Base-by-base conservation (phyloP, 108 stramenopile species). In the Nannochloropsis salina region DNA sequence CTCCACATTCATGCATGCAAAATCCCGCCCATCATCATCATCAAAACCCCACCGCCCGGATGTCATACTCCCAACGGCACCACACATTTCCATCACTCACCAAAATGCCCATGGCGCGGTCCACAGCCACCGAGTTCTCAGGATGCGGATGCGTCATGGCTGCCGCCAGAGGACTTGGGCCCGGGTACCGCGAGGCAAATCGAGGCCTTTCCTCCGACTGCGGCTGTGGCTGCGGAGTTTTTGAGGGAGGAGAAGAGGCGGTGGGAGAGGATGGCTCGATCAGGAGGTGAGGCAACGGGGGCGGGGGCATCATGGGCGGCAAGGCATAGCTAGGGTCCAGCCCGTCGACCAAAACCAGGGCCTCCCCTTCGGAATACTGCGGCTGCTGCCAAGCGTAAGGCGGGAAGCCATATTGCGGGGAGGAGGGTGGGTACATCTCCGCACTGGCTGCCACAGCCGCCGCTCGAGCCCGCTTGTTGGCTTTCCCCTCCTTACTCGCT, bases 161-260 rank as follows among this genome's bases (percentile, higher is more conserved):
- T n/a, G 20, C 61, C 15, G 61, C 61, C 61, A 74, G 61, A 4
- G 61, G 61, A 74, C 61, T 74, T 1, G 61, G n/a, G 3, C 61
- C 61, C 3, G 61, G 61, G 61, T 74, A 74, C 61, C 61, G 15
- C 61, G 61, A 74, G 20, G 61, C n/a, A 74, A 74, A 74, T 15
- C 61, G 61, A n/a, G 61, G 61, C 61, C n/a, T n/a, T n/a, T 74
- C 61, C n/a, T 74, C 61, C n/a, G 15, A n/a, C 15, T 74, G 61
- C 61, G 15, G 61, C 61, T 74, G 61, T n/a, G 1, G 61, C 61
- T 74, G 61, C 61, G 15, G 61, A n/a, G 1, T n/a, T n/a, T 74
- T 15, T 6, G 61, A 74, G 20, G 61, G 61, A 74, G 61, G n/a
- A n/a, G 61, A 74, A n/a, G 61, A 8, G 8, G 61, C 61, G 61